Evolutionary conservation across 2,329 filamentous ascomycete species (phyloP).

Genomic region (Penicillium janthinellum): DNA sequence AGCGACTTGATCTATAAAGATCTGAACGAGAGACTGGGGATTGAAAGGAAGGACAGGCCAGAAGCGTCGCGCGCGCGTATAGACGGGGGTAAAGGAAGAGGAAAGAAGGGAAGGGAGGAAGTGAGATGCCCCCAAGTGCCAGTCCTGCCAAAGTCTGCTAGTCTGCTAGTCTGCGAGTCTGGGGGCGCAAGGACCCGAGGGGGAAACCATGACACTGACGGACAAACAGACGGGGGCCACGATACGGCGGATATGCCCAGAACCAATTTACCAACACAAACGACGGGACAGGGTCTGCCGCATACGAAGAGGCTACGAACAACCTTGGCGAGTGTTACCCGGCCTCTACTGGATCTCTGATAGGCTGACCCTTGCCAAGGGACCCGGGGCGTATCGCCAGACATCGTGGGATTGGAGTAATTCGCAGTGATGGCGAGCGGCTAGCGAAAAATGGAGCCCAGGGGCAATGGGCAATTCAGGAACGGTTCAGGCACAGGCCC

Average conservation of each 20-base stretch:
- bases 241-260: conserved; percentile 12
- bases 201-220: background rate
- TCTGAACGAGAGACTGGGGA: conserved; percentile 27
- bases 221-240: background rate
- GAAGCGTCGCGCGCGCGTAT: conserved; percentile 12
- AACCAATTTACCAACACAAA: background rate
- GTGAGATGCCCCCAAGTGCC: background rate
- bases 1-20: conserved; percentile 13
- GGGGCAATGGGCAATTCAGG: background rate
- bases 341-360: background rate
- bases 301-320: background rate
- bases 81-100: background rate
- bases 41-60: conserved; percentile 16
- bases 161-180: background rate
- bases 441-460: conserved; percentile 4
- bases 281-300: background rate
- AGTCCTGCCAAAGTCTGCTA: background rate
- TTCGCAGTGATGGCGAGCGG: conserved; percentile 3
- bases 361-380: conserved; percentile 4
- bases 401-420: conserved; percentile 4
- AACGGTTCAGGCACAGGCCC: conserved; percentile 20
- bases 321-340: conserved; percentile 1
- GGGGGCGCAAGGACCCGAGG: background rate
- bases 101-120: conserved; percentile 9
- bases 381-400: background rate